Percentiles rank a stretch among this genome's conserved stretches.
Evolutionary conservation across 345 rosid genomes (phyloP).

Genomic region (Microthlaspi erraticum): DNA sequence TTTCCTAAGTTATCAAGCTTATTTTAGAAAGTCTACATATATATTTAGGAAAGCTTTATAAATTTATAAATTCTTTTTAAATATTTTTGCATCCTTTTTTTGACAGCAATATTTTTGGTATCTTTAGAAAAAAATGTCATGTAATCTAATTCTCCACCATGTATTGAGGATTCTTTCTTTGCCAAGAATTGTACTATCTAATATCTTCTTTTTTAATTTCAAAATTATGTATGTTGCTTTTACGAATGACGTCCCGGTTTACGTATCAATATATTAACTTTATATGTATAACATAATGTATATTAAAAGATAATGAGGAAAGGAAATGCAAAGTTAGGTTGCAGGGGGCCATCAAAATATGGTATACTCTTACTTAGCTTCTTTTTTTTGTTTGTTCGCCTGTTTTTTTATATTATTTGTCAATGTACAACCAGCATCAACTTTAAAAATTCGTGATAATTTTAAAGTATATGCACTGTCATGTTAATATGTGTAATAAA

Average conservation of each 20-base stretch:
- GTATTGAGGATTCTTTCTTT: conserved; percentile 23
- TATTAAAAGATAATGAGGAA: conserved; percentile 3
- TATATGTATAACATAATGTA: background rate
- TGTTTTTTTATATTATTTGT: background rate
- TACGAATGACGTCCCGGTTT: conserved; percentile 42
- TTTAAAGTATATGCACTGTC: background rate
- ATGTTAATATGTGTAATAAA: background rate
- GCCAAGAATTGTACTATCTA: background rate
- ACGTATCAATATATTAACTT: conserved; percentile 34
- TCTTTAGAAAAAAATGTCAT: background rate
- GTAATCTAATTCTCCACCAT: conserved; percentile 29
- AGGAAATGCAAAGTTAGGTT: conserved; percentile 41
- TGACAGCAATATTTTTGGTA: background rate
- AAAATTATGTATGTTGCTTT: conserved; percentile 35
- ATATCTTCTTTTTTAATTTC: background rate
- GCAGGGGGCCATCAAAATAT: conserved; percentile 37
- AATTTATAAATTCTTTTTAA: background rate
- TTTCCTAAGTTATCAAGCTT: conserved; percentile 1
- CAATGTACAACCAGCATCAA: conserved; percentile 2
- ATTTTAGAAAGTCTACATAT: background rate
- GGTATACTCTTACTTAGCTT: conserved; percentile 12
- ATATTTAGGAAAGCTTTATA: background rate
- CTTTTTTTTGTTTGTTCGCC: background rate
- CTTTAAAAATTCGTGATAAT: background rate
- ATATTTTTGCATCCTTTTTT: background rate